These are phyloP conservation scores for Backusella morwellensis DNA, from an alignment of 192 early-diverging fungal species.

Conservation along the genomic window DNA sequence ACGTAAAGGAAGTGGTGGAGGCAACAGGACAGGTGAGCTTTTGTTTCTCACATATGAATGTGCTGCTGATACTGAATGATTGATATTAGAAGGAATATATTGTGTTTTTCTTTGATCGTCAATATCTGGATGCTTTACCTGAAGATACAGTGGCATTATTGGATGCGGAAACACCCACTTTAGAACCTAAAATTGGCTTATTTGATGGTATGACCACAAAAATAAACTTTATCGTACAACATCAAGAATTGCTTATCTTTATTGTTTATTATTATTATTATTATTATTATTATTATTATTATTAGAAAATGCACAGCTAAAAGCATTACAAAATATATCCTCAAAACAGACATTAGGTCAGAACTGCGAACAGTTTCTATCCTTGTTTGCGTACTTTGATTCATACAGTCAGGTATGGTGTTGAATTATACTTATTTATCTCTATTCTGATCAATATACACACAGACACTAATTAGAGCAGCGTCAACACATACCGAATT, in stretches of 20 bases:
- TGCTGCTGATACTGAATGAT: background rate
- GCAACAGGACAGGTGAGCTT: slow-evolving; percentile 42
- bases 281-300: too few relatives aligned
- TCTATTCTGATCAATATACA: background rate
- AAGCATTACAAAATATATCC: background rate
- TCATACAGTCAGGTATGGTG: slow-evolving; percentile 28
- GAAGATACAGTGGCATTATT: slow-evolving; percentile 39
- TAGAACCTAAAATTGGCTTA: slow-evolving; percentile 24
- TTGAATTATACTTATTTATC: background rate
- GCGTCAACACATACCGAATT: slow-evolving; percentile 35
- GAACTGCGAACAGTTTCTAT: slow-evolving; percentile 13
- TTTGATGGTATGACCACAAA: slow-evolving; percentile 28
- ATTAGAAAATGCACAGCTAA: background rate
- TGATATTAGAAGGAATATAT: slow-evolving; percentile 47
- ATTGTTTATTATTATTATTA: background rate
- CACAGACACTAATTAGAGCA: slow-evolving; percentile 30
- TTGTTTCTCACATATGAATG: background rate
- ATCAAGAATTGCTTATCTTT: background rate
- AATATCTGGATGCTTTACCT: slow-evolving; percentile 45
- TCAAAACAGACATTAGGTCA: background rate
- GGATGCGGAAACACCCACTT: slow-evolving; percentile 37
- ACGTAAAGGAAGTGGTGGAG: slow-evolving; percentile 41
- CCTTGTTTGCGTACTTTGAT: slow-evolving; percentile 33
- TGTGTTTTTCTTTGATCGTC: slow-evolving; percentile 50
- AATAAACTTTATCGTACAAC: background rate